phyloP scores from a whole-genome alignment of 257 asterid genomes.

The Solanum rostratum region DNA sequence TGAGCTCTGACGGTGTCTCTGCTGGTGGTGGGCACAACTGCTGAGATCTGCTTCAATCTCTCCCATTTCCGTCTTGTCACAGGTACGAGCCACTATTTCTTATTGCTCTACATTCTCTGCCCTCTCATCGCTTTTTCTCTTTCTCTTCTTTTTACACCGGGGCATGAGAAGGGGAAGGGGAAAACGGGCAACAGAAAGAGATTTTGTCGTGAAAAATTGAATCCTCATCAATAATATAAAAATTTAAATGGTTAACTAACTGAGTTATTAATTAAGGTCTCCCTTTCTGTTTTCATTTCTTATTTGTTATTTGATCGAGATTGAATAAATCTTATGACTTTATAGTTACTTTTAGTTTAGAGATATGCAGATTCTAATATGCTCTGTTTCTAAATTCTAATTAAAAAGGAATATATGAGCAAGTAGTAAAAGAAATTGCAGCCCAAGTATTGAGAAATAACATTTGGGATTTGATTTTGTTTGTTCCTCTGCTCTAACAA shows the following conservation, averaged over 20 bases:
- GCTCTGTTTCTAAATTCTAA: background rate
- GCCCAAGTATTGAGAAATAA: background rate
- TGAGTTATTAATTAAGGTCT: background rate
- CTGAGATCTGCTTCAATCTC: background rate
- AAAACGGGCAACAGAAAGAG: too few relatives aligned
- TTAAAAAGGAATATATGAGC: too few relatives aligned
- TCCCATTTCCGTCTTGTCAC: background rate
- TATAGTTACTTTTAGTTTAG: background rate
- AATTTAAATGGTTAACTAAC: fast-evolving
- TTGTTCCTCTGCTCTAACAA: background rate
- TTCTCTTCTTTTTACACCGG: too few relatives aligned
- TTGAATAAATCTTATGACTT: background rate
- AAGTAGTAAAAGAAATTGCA: background rate
- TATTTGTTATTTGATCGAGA: too few relatives aligned
- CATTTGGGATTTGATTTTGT: background rate
- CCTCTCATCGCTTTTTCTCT: background rate
- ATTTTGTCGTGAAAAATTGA: background rate
- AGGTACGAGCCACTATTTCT: background rate
- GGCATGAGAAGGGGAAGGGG: background rate
- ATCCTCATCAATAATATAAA: too few relatives aligned
- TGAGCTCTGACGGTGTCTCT: background rate
- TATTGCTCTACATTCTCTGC: background rate
- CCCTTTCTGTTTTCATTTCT: too few relatives aligned
- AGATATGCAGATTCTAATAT: background rate
- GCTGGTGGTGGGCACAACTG: too few relatives aligned